Evolutionary conservation across 768 basidiomycete genomes (phyloP).

Genomic region (Lentinus tigrinus): DNA sequence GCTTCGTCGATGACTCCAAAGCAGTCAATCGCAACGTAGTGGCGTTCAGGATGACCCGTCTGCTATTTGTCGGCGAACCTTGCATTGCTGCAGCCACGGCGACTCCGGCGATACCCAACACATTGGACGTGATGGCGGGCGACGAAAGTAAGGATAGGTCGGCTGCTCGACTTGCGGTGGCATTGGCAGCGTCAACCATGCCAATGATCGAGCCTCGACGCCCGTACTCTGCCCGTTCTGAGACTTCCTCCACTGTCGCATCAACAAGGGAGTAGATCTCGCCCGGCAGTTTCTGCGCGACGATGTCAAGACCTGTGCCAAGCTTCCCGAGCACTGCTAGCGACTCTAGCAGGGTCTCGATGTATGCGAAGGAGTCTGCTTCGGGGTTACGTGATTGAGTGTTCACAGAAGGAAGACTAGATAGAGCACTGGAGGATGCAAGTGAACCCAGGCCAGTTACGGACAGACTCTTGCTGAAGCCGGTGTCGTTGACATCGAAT

Average conservation of each 20-base stretch:
- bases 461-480: constrained; percentile 25
- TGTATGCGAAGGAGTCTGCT: constrained; percentile 88
- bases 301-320: constrained; percentile 76
- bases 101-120: constrained; percentile 23
- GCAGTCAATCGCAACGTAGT: constrained; percentile 66
- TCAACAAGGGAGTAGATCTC: constrained; percentile 89
- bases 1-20: constrained; percentile 69
- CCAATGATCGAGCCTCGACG: constrained; percentile 45
- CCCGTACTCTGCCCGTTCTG: constrained; percentile 83
- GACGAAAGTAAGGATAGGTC: constrained; percentile 19
- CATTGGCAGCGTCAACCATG: constrained; percentile 28
- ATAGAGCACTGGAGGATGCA: constrained; percentile 21
- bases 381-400: constrained; percentile 64
- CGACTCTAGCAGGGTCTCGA: constrained; percentile 92
- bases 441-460: constrained; percentile 21
- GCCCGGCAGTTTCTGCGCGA: constrained; percentile 76
- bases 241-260: constrained; percentile 84
- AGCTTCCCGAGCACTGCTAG: constrained; percentile 88
- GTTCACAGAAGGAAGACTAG: constrained; percentile 16
- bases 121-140: constrained; percentile 9
- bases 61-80: constrained; percentile 3
- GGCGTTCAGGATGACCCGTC: constrained; percentile 30
- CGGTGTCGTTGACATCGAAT: constrained; percentile 54
- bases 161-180: constrained; percentile 7
- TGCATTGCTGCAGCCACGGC: constrained; percentile 13